Conservation (phyloP, 164 flowering plant genomes). For the Hamamelis virginiana region DNA sequence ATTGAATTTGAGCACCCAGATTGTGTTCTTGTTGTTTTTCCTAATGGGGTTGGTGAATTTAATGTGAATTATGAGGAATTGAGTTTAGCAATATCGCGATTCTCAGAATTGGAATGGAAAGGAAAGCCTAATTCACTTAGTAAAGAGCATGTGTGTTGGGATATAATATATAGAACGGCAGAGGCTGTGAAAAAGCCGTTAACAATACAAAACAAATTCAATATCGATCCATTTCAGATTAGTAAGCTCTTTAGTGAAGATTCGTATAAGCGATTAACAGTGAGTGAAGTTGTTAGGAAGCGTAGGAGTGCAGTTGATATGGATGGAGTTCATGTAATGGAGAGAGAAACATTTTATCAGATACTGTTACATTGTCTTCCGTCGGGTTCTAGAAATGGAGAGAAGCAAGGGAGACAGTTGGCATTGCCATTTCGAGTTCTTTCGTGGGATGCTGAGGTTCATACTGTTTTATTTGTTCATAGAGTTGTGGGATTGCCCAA, state of each 20-base stretch:
- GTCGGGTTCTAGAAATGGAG: constrained; percentile 48
- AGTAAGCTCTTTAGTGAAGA: constrained; percentile 41
- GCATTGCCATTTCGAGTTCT: constrained; percentile 84
- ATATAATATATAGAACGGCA: constrained; percentile 75
- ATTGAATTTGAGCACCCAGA: constrained; percentile 92
- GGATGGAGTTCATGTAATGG: constrained; percentile 70
- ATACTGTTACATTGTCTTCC: constrained; percentile 88
- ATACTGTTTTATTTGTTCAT: constrained; percentile 84
- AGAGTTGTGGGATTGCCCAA: constrained; percentile 64
- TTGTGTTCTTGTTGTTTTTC: constrained; percentile 75
- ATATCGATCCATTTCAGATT: constrained; percentile 39
- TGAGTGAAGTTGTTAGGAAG: constrained; percentile 77
- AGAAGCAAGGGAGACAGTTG: constrained; percentile 57
- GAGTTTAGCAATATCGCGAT: constrained; percentile 45
- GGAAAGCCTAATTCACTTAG: constrained; percentile 81
- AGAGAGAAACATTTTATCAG: constrained; percentile 76
- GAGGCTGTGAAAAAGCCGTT: constrained; percentile 75
- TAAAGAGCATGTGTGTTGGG: constrained; percentile 89
- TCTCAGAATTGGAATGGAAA: constrained; percentile 59
- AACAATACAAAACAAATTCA: constrained; percentile 21
- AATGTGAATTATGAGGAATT: constrained; percentile 49
- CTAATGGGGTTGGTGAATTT: constrained; percentile 39
- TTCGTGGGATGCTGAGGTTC: constrained; percentile 83
- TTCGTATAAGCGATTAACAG: constrained; percentile 54
- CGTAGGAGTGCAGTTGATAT: constrained; percentile 96